Evolutionary conservation across 1,284 basidiomycete genomes (phyloP).

Genomic region (Rhodotorula sp.): DNA sequence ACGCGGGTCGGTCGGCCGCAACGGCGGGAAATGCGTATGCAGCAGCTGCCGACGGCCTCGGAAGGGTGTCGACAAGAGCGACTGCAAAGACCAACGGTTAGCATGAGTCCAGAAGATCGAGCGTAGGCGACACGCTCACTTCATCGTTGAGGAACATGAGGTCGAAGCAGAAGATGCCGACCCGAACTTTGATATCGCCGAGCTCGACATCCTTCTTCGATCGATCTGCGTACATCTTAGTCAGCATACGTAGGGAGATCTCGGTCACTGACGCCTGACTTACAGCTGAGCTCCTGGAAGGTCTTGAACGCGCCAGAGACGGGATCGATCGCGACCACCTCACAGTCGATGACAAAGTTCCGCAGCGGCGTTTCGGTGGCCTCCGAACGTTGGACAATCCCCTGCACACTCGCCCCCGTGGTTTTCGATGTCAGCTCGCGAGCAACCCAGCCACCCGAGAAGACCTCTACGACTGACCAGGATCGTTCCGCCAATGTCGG

Average conservation of each 20-base stretch:
- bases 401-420: constrained; percentile 10
- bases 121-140: constrained; percentile 43
- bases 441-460: constrained; percentile 14
- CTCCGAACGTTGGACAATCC: constrained; percentile 45
- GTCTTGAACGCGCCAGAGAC: constrained; percentile 65
- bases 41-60: constrained; percentile 68
- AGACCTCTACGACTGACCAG: constrained; percentile 46
- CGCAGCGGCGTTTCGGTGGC: constrained; percentile 35
- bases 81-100: constrained; percentile 51
- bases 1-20: constrained; percentile 48
- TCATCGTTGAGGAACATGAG: constrained; percentile 59
- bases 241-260: background rate
- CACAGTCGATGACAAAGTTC: constrained; percentile 37
- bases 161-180: constrained; percentile 60
- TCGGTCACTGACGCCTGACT: background rate
- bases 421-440: constrained; percentile 1
- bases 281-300: constrained; percentile 76
- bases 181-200: constrained; percentile 58
- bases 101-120: background rate
- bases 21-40: constrained; percentile 60
- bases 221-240: constrained; percentile 52
- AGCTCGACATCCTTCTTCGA: constrained; percentile 79
- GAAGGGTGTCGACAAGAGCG: constrained; percentile 69
- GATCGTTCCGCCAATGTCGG: constrained; percentile 68
- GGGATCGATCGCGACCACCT: constrained; percentile 66